Evolutionary conservation across 2,329 filamentous ascomycete species (phyloP).

Genomic region (Cercospora nicotianae): DNA sequence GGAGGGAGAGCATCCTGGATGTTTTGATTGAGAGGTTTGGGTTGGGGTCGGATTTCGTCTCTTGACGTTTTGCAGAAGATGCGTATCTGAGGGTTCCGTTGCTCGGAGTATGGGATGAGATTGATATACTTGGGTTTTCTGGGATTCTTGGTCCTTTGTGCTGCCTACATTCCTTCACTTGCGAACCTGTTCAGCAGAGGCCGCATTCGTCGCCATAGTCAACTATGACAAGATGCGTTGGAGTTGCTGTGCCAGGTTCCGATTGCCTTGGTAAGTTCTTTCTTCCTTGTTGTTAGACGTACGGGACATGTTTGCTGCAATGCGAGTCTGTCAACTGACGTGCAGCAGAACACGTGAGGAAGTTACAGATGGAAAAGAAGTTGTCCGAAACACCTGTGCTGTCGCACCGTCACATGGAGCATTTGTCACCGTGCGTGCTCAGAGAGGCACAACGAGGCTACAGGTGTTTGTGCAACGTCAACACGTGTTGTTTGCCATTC

Average conservation of each 20-base stretch:
- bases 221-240: not conserved
- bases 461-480: not conserved
- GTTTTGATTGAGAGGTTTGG: not conserved
- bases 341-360: not conserved
- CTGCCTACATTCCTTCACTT: slow-evolving; percentile 1
- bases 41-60: no score
- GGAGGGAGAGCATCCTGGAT: not conserved
- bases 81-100: not conserved
- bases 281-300: not conserved
- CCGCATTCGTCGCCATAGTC: not conserved
- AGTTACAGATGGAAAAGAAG: not conserved
- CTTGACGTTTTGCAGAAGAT: no score
- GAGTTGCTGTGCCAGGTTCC: not conserved
- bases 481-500: not conserved
- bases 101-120: no score
- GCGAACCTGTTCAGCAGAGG: not conserved
- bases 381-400: not conserved
- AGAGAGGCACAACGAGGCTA: not conserved
- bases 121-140: not conserved
- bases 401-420: not conserved
- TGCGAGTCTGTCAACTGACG: not conserved
- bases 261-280: not conserved
- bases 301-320: not conserved
- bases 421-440: slow-evolving; percentile 4
- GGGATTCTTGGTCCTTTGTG: not conserved